These are phyloP conservation scores for Fonsecaea multimorphosa DNA, from an alignment of 2,329 filamentous ascomycete species.

Conservation along the genomic window DNA sequence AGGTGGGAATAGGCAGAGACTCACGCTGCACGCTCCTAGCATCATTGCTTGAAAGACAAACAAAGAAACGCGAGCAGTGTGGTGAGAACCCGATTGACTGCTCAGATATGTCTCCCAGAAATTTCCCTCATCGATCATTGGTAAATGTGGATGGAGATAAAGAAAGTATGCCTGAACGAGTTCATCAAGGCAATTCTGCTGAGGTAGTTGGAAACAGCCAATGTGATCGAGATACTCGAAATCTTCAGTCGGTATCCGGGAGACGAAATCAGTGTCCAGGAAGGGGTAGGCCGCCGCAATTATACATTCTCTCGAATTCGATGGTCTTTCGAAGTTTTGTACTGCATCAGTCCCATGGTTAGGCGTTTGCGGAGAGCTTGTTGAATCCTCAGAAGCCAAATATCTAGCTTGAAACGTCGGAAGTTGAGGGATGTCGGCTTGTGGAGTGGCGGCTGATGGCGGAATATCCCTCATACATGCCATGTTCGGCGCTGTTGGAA, in stretches of 20 bases:
- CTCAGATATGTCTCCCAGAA: slow-evolving; percentile 8
- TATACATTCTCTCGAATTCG: background rate
- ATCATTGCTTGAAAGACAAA: slow-evolving; percentile 44
- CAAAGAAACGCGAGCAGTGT: slow-evolving; percentile 38
- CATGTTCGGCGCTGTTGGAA: background rate
- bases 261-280: slow-evolving; percentile 6
- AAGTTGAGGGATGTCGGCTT: background rate
- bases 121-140: slow-evolving; percentile 40
- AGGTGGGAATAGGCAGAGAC: background rate
- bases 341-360: background rate
- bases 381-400: background rate
- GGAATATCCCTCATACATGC: background rate
- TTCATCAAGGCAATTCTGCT: background rate
- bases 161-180: slow-evolving; percentile 41
- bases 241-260: slow-evolving; percentile 4
- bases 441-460: background rate
- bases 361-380: background rate
- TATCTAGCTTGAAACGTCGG: background rate
- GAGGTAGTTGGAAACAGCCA: slow-evolving; percentile 11
- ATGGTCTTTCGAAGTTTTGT: background rate
- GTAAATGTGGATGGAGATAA: slow-evolving; percentile 43
- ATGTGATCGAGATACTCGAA: slow-evolving; percentile 8
- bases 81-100: background rate
- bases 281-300: slow-evolving; percentile 2
- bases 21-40: slow-evolving; percentile 13